phyloP scores from a whole-genome alignment of 2,329 filamentous ascomycete genomes.

The Trichoderma brevicompactum region DNA sequence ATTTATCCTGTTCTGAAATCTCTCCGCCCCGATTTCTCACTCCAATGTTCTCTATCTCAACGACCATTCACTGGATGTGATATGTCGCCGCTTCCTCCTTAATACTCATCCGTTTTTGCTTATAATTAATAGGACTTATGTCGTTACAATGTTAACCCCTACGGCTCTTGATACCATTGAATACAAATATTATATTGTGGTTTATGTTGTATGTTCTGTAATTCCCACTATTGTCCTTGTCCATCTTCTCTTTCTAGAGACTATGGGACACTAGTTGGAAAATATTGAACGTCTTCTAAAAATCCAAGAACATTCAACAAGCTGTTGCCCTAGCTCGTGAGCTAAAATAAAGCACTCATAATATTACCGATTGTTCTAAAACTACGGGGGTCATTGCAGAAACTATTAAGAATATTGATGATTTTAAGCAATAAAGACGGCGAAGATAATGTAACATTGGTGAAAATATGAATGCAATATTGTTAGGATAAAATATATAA shows the following conservation, averaged over 20 bases:
- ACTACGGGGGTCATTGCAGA: too few species aligned
- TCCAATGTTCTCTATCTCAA: not conserved
- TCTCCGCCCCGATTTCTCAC: not conserved
- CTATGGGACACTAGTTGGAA: not conserved
- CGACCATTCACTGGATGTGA: not conserved
- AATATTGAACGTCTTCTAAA: not conserved
- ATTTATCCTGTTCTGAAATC: not conserved
- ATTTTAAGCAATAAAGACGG: too few species aligned
- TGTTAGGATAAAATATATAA: too few species aligned
- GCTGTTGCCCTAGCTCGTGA: not conserved
- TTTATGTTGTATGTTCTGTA: not conserved
- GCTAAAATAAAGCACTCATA: not conserved
- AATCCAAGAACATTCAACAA: not conserved
- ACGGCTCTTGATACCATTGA: not conserved
- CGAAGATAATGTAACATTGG: too few species aligned
- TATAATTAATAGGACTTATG: too few species aligned
- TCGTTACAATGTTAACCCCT: not conserved
- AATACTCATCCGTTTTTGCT: too few species aligned
- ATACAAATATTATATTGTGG: not conserved
- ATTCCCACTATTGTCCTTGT: not conserved
- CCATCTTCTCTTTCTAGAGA: constrained; percentile 1
- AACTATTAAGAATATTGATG: too few species aligned
- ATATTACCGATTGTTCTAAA: not conserved
- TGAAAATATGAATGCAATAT: too few species aligned
- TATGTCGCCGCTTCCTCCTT: not conserved